Evolutionary conservation across 192 early-diverging fungal genomes (phyloP).

Genomic region (Dissophora ornata): DNA sequence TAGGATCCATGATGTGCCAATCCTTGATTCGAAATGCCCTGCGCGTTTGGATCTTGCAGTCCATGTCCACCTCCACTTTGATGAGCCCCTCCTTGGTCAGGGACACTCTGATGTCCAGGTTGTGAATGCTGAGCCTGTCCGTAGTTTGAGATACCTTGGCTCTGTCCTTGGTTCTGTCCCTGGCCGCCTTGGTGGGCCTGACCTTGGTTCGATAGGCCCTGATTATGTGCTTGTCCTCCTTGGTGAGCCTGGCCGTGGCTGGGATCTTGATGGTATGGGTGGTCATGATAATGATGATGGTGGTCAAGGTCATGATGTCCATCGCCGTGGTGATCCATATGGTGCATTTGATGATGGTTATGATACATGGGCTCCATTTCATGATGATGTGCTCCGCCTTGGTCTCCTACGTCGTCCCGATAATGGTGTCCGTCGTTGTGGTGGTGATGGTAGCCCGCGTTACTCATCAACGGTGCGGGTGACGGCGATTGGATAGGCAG

Average conservation of each 20-base stretch:
- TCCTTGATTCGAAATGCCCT: neutral
- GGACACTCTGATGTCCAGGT: neutral
- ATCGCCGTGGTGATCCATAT: neutral
- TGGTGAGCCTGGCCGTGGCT: neutral
- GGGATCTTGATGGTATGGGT: neutral
- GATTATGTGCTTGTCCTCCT: neutral
- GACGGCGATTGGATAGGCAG: constrained; percentile 24
- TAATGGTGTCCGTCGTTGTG: constrained; percentile 20
- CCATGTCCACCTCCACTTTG: constrained; percentile 22
- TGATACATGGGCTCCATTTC: no score
- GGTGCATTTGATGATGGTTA: constrained; percentile 13
- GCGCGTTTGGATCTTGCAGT: neutral
- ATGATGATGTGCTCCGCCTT: no score
- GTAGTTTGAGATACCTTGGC: neutral
- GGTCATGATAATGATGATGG: neutral
- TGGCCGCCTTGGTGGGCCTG: constrained; percentile 8
- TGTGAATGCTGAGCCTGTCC: neutral
- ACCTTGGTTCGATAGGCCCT: neutral
- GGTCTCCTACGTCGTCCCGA: neutral
- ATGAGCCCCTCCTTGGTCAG: constrained; percentile 2
- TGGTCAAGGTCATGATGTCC: constrained; percentile 8
- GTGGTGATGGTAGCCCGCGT: constrained; percentile 3
- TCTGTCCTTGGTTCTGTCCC: constrained; percentile 2
- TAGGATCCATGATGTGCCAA: neutral
- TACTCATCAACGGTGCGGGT: constrained; percentile 11